phyloP scores from a whole-genome alignment of 257 asterid genomes.

The Nicotiana knightiana region DNA sequence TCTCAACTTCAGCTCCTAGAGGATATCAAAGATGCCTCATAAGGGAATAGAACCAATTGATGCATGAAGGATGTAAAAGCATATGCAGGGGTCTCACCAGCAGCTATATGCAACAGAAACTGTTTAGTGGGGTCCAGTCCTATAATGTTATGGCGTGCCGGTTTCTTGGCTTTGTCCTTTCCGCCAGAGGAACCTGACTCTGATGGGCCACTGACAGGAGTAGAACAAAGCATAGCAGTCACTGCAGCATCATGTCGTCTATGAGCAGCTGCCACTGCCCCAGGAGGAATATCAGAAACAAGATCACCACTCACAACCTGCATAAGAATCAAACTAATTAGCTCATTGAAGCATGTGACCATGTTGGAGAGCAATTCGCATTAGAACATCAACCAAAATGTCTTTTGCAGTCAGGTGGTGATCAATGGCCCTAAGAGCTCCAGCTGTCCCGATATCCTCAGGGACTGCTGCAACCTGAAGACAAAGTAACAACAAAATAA shows the following conservation, averaged over 20 bases:
- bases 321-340: slow-evolving; percentile 22
- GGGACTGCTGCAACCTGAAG: slow-evolving; percentile 92
- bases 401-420: slow-evolving; percentile 81
- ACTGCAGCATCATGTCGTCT: slow-evolving; percentile 90
- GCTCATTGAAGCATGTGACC: slow-evolving; percentile 6
- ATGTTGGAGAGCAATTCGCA: slow-evolving; percentile 12
- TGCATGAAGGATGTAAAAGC: slow-evolving; percentile 2
- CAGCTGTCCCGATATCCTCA: slow-evolving; percentile 96
- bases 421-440: slow-evolving; percentile 86
- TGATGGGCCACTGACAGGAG: slow-evolving; percentile 77
- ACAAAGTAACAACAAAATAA: not conserved
- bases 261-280: slow-evolving; percentile 93
- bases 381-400: slow-evolving; percentile 59
- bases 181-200: slow-evolving; percentile 85
- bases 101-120: slow-evolving; percentile 77
- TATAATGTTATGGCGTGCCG: slow-evolving; percentile 62
- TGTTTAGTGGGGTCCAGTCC: slow-evolving; percentile 93
- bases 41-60: slow-evolving; percentile 12
- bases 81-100: slow-evolving; percentile 53
- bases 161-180: slow-evolving; percentile 88
- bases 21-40: slow-evolving; percentile 21
- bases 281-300: slow-evolving; percentile 85
- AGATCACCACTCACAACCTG: slow-evolving; percentile 98
- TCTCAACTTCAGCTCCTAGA: slow-evolving; percentile 76
- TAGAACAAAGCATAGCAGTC: slow-evolving; percentile 92